A percentile compares a stretch with the other conserved stretches of the same genome.
Evolutionary conservation across 345 rosid species (phyloP).

Genomic region (Ceriops zippeliana): DNA sequence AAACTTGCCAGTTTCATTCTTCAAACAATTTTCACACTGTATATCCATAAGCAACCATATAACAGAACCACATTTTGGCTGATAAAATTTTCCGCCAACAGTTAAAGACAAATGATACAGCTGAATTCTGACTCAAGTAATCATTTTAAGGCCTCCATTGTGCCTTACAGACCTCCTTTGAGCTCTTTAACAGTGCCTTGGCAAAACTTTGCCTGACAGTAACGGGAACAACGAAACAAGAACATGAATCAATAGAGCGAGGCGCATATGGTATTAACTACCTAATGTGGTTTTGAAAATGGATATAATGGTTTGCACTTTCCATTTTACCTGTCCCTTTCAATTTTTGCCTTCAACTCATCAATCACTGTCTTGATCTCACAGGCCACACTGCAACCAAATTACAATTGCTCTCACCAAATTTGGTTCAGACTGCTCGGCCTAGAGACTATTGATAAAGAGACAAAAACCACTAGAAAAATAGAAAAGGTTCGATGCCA

Average conservation of each 20-base stretch:
- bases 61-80: not conserved
- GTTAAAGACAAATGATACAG: not conserved
- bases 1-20: constrained; percentile 61
- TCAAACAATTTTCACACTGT: constrained; percentile 66
- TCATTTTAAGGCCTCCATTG: constrained; percentile 1
- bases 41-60: constrained; percentile 14
- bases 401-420: not conserved
- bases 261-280: too few species aligned
- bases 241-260: not conserved
- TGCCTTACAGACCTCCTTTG: constrained; percentile 62
- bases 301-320: not conserved
- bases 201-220: constrained; percentile 56
- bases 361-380: constrained; percentile 63
- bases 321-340: constrained; percentile 65
- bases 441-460: too few species aligned
- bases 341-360: constrained; percentile 66
- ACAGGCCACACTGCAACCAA: constrained; percentile 54
- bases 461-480: too few species aligned
- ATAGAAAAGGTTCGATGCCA: too few species aligned
- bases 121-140: constrained; percentile 5
- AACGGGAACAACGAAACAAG: constrained; percentile 3
- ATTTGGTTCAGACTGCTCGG: too few species aligned
- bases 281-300: not conserved
- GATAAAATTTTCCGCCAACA: not conserved
- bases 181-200: constrained; percentile 65